Evolutionary conservation across 139 green algal species (phyloP).

Genomic region (Gonium pectorale): DNA sequence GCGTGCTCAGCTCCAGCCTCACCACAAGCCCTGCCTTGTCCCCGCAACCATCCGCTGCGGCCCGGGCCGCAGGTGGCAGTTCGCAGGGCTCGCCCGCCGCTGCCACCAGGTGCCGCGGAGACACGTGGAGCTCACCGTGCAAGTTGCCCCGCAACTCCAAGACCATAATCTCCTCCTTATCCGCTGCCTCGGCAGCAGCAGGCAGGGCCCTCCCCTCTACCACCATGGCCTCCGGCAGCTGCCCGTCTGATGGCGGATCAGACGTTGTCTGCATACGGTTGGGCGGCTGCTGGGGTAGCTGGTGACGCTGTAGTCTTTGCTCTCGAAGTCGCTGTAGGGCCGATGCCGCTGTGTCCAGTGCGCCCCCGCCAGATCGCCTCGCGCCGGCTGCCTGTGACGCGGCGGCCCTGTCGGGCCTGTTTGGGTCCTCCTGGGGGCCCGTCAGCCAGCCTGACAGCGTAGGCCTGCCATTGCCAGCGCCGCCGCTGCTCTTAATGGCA

Average conservation of each 20-base stretch:
- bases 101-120: neutral
- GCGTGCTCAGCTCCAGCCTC: neutral
- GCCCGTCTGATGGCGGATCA: neutral
- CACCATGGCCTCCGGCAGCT: neutral
- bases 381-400: neutral
- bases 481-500: too few species aligned
- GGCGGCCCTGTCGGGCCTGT: neutral
- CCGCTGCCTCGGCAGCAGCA: neutral
- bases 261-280: too few species aligned
- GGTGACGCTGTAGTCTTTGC: conserved; percentile 1
- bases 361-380: neutral
- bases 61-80: neutral
- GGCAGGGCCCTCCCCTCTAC: neutral
- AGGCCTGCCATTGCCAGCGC: neutral
- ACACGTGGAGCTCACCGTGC: conserved; percentile 8
- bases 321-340: conserved; percentile 30
- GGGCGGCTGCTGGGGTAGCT: neutral
- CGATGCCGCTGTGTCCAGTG: neutral
- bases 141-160: neutral
- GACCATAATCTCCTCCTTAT: neutral
- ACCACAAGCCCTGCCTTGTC: neutral
- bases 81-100: neutral
- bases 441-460: neutral
- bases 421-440: neutral
- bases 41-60: neutral